phyloP scores from a whole-genome alignment of 1,284 basidiomycete species.

The Boletus albobrunnescens region DNA sequence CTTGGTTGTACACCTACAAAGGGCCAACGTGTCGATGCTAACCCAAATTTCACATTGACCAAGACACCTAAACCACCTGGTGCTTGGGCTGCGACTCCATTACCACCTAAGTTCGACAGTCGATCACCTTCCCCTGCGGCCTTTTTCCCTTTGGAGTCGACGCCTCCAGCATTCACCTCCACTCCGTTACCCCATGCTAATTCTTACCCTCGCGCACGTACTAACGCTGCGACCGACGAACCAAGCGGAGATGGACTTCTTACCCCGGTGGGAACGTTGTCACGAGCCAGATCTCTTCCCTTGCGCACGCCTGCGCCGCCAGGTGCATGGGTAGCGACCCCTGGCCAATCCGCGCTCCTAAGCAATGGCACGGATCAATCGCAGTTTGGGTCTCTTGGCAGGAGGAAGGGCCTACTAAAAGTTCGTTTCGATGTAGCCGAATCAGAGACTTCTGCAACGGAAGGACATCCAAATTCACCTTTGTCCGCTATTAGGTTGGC shows the following conservation, averaged over 20 bases:
- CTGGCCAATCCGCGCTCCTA: constrained; percentile 37
- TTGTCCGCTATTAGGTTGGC: constrained; percentile 27
- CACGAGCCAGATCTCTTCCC: constrained; percentile 42
- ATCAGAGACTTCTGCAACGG: constrained; percentile 37
- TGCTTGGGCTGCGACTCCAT: constrained; percentile 62
- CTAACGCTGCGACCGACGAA: constrained; percentile 14
- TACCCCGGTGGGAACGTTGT: constrained; percentile 44
- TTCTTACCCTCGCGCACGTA: constrained; percentile 24
- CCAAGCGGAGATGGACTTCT: constrained; percentile 34
- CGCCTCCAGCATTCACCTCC: constrained; percentile 29
- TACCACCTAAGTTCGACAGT: constrained; percentile 27
- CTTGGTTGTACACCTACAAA: constrained; percentile 23
- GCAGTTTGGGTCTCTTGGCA: constrained; percentile 32
- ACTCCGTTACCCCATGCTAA: constrained; percentile 25
- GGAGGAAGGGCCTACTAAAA: constrained; percentile 44
- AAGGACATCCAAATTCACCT: constrained; percentile 30
- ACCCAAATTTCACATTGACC: constrained; percentile 35
- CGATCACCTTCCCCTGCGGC: constrained; percentile 20
- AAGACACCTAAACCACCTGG: constrained; percentile 71
- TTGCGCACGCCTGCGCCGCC: constrained; percentile 63
- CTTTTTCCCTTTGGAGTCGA: constrained; percentile 34
- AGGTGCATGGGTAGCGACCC: constrained; percentile 67
- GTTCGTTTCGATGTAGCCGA: constrained; percentile 64
- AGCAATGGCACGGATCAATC: constrained; percentile 25
- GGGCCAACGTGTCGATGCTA: constrained; percentile 24